Base-by-base conservation (phyloP, 768 basidiomycete species). In the Daedaleopsis sinensis region DNA sequence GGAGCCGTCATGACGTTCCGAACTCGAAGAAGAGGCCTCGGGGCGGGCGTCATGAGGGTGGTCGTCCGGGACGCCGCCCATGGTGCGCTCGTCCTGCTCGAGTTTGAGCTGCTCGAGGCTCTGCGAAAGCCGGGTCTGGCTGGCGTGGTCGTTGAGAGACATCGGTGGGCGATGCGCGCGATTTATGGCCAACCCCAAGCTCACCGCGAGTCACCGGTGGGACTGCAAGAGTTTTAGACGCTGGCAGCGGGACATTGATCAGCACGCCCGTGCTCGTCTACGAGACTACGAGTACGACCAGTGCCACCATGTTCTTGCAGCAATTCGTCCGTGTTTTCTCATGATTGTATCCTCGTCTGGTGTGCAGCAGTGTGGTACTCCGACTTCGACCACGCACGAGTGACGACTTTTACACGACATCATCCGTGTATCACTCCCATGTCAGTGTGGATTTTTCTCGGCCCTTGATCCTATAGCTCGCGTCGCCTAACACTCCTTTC, bases 71-170 rank as follows among this genome's bases (percentile, higher is more conserved):
- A 59, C 48, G 10, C 55, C 61, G 27, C 50, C 15, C 53, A 61
- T 19, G 59, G 6, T 37, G 50, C 38, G 57, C 16, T 55, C 49
- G 37, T 57, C 58, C 39, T 70, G 64, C 43, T 51, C 55, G 53
- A 69, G 61, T 68, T 83, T 76, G 24, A 87, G 80, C 57, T 78
- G 76, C 52, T 78, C 77, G 54, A 87, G 76, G 64, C 76, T 77
- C 55, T 80, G 72, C 10, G 80, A 76, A 63, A 87, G 75, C 39
- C 75, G 72, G 67, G 81, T 77, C 38, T 63, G 50, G 63, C 27
- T 68, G 67, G 75, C 60, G 64, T 64, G 56, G 63, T 42, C 64
- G 55, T 67, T 57, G 61, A 68, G 57, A 43, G 73, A 57, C 68
- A 73, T 72, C 65, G 27, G 36, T 43, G 55, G 44, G 24, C 44